Conservation (phyloP, 2,329 filamentous ascomycete species). For the Neocucurbitaria cava region DNA sequence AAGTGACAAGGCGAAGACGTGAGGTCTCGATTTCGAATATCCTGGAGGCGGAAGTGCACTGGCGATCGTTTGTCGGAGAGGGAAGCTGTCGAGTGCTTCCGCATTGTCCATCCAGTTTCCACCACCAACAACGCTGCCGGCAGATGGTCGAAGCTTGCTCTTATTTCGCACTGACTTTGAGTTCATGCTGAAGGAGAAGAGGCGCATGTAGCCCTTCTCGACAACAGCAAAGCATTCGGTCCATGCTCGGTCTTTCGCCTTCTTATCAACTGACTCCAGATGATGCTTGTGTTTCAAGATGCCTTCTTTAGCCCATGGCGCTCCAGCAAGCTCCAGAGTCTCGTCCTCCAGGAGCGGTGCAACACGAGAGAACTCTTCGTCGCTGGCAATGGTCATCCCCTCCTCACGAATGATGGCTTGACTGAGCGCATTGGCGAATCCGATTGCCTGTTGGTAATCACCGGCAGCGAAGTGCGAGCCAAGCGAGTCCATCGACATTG, state of each 20-base stretch:
- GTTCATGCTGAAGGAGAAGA: constrained; percentile 90
- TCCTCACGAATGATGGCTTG: constrained; percentile 97
- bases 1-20: constrained; percentile 93
- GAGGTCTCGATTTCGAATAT: constrained; percentile 86
- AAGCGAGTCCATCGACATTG: constrained; percentile 91
- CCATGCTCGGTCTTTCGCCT: constrained; percentile 94
- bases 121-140: constrained; percentile 80
- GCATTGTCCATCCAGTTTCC: constrained; percentile 99
- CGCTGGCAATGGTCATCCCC: constrained; percentile 61
- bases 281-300: constrained; percentile 97
- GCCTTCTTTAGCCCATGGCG: constrained; percentile 98
- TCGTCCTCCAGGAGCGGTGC: constrained; percentile 86
- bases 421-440: constrained; percentile 94
- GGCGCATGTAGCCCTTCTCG: constrained; percentile 89
- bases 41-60: constrained; percentile 88
- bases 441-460: constrained; percentile 95
- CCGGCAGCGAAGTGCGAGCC: constrained; percentile 75
- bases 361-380: constrained; percentile 65
- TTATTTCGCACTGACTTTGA: constrained; percentile 76
- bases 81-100: constrained; percentile 85
- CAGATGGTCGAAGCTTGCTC: constrained; percentile 61
- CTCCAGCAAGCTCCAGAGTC: constrained; percentile 85
- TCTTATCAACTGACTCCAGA: constrained; percentile 86
- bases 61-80: constrained; percentile 88
- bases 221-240: constrained; percentile 94